A percentile compares a stretch with the other conserved stretches of the same genome.
These are phyloP conservation scores for Acanthamoeba culbertsoni DNA, from an alignment of 208 protist species.

Conservation along the genomic window DNA sequence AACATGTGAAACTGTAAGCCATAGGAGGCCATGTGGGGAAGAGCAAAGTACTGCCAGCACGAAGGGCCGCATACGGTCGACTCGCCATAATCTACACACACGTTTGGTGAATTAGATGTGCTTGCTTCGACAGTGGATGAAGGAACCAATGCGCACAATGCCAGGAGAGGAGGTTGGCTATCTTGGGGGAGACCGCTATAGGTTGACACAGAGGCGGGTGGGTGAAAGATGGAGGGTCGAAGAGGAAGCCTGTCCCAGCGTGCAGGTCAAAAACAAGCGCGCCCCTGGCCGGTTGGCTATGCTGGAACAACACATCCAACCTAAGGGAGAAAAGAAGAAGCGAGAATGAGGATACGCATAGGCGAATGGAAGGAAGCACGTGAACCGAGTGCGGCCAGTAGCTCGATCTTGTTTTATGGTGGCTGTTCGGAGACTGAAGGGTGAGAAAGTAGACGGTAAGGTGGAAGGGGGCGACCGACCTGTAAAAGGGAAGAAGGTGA, in stretches of 20 bases:
- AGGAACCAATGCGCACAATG: not conserved
- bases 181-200: not conserved
- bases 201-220: not conserved
- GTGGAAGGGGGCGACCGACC: too few species aligned
- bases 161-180: not conserved
- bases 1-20: too few species aligned
- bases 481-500: too few species aligned
- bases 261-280: not conserved
- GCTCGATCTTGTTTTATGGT: too few species aligned
- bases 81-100: not conserved
- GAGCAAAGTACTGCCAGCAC: not conserved
- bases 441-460: too few species aligned
- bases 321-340: too few species aligned
- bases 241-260: not conserved
- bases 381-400: too few species aligned
- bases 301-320: too few species aligned
- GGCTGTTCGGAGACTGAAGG: too few species aligned
- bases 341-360: too few species aligned
- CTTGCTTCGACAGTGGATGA: not conserved
- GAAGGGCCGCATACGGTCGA: not conserved
- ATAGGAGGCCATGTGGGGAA: not conserved
- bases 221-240: not conserved
- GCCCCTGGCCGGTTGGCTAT: too few species aligned
- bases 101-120: not conserved
- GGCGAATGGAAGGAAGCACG: too few species aligned